These are phyloP conservation scores for Dendrobium chrysotoxum DNA, from an alignment of 106 monocot species.

Conservation along the genomic window DNA sequence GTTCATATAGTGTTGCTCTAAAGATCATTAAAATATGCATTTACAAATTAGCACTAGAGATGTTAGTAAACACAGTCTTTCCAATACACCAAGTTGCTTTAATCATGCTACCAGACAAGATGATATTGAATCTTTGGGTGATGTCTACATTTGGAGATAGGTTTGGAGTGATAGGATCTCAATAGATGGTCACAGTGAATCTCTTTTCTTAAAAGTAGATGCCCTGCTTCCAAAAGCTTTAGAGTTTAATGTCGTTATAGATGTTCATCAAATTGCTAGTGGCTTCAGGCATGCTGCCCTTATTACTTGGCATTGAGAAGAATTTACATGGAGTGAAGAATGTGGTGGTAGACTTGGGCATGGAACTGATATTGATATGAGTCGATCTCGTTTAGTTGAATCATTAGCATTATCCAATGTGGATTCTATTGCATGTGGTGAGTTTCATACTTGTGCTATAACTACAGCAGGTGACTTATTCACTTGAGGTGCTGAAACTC, in stretches of 20 bases:
- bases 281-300: no score
- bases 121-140: constrained; percentile 63
- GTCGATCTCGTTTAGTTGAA: no score
- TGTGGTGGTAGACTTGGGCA: no score
- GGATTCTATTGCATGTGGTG: constrained; percentile 55
- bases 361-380: no score
- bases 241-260: constrained; percentile 58
- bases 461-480: constrained; percentile 47
- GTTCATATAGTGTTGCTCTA: constrained; percentile 32
- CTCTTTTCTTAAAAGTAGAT: constrained; percentile 23
- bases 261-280: constrained; percentile 55
- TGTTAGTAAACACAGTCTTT: constrained; percentile 40
- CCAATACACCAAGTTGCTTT: constrained; percentile 57
- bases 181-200: constrained; percentile 5
- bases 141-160: constrained; percentile 70
- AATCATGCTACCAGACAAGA: constrained; percentile 61
- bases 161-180: constrained; percentile 37
- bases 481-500: constrained; percentile 65
- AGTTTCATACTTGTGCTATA: constrained; percentile 59
- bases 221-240: constrained; percentile 47
- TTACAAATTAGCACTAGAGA: constrained; percentile 56
- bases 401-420: constrained; percentile 4
- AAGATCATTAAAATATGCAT: constrained; percentile 66
- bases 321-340: no score
- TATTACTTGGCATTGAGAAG: no score